Percentiles rank a stretch among this genome's conserved stretches.
phyloP scores from a whole-genome alignment of 805 yeast species.

The Candida nemodendra region DNA sequence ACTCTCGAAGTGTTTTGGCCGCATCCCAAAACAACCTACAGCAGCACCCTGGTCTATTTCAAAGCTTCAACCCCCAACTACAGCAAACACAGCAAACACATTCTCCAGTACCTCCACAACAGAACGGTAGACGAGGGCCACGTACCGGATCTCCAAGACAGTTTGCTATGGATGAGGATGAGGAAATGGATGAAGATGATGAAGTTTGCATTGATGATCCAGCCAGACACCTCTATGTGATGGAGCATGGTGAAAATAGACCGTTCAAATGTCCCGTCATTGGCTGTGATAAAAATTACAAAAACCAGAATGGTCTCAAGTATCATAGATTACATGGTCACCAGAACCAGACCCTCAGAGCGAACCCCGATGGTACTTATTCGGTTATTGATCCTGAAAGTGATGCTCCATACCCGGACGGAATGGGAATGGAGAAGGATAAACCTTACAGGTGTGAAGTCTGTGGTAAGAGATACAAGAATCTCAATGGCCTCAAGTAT shows the following conservation, averaged over 20 bases:
- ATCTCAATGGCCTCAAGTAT: conserved; percentile 91
- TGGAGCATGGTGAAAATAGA: conserved; percentile 87
- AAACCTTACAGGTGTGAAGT: conserved; percentile 98
- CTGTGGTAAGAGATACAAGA: conserved; percentile 96
- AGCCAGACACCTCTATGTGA: conserved; percentile 88
- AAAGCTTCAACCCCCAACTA: conserved; percentile 10
- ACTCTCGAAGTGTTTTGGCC: conserved; percentile 7
- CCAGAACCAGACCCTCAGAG: conserved; percentile 88
- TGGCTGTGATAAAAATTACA: conserved; percentile 96
- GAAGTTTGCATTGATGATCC: conserved; percentile 91
- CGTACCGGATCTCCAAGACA: conserved; percentile 24
- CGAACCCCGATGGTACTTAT: conserved; percentile 89
- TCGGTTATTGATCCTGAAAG: conserved; percentile 90
- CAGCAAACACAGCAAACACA: conserved; percentile 19
- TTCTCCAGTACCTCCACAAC: conserved; percentile 21
- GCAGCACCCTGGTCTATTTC: conserved; percentile 19
- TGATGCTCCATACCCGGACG: conserved; percentile 88
- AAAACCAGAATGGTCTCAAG: conserved; percentile 95
- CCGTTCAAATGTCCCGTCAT: conserved; percentile 98
- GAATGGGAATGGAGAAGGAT: conserved; percentile 93
- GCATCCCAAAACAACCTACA: conserved; percentile 12
- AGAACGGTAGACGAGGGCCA: conserved; percentile 9
- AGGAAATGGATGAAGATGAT: conserved; percentile 25
- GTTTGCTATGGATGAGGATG: conserved; percentile 37
- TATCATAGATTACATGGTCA: conserved; percentile 96